Evolutionary conservation across 306 rosid species (phyloP), one percentile per base, ranked within the genome.

Genomic region (Medicago arabica): DNA sequence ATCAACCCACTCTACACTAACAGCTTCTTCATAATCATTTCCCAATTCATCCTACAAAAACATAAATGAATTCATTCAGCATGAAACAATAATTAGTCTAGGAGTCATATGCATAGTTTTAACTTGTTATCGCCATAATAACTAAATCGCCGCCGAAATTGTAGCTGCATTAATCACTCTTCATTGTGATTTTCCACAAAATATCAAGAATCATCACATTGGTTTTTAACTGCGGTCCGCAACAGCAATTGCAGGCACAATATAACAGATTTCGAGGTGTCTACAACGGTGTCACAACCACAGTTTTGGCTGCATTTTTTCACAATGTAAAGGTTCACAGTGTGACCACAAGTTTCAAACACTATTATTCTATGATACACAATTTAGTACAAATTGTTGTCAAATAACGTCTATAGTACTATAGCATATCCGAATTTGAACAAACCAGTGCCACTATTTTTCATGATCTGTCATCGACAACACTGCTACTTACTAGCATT

Each of bases 1-100:
- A 28, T 80, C 88, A n/a, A 64, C 73, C 84, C 79, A 86, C 53
- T 88, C 92, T 51, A 90, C 89, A 38, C 74, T 83, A 55, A 88
- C 77, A 1, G 85, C 84, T 68, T 88, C 91, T 25, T 87, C 88
- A n/a, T 38, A 62, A 2, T 66, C 84, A 40, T n/a, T 44, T 71
- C n/a, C 79, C 67, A 68, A 18, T 19, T 78, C 78, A 55, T 77
- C 77, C 88, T 88, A 80, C 66, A 71, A 74, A 71, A 65, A 14
- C 60, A 43, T 50, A 16, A 38, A 15, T 4, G 11, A 3, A 80
- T 34, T 15, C 36, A 72, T 55, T 51, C 11, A 40, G 21, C 57
- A 71, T 12, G 15, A 66, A 46, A 36, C 71, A 80, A 2, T 12
- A 47, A 58, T 36, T 23, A 28, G 28, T 19, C 62, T 40, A 51